These are phyloP conservation scores for Verbascum thapsus DNA, from an alignment of 257 asterid species.

Conservation along the genomic window DNA sequence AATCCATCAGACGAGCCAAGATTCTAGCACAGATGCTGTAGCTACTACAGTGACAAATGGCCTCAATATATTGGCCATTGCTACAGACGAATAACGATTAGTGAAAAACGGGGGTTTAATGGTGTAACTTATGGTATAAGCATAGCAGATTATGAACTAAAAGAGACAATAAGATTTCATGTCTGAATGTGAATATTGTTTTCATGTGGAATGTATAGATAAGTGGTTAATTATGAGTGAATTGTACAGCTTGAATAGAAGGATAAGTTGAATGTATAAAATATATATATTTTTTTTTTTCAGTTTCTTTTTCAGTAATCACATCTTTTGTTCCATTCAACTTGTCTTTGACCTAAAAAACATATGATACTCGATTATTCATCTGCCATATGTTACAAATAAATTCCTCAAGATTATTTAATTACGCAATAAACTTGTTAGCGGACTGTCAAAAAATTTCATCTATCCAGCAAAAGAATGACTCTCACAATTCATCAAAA, in stretches of 20 bases:
- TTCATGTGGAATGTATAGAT: slow-evolving; percentile 46
- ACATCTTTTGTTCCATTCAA: slow-evolving; percentile 15
- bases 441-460: slow-evolving; percentile 10
- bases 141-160: slow-evolving; percentile 36
- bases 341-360: slow-evolving; percentile 3
- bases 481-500: not conserved
- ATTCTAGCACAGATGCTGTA: slow-evolving; percentile 22
- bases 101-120: slow-evolving; percentile 31
- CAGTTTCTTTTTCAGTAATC: no score
- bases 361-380: slow-evolving; percentile 13
- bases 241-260: no score
- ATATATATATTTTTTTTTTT: no score
- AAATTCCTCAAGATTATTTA: slow-evolving; percentile 13
- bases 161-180: slow-evolving; percentile 41
- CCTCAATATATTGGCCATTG: slow-evolving; percentile 33
- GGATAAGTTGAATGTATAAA: no score
- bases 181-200: slow-evolving; percentile 45
- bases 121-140: slow-evolving; percentile 43
- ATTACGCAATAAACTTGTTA: slow-evolving; percentile 20
- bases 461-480: slow-evolving; percentile 24
- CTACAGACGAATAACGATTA: slow-evolving; percentile 30
- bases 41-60: slow-evolving; percentile 22
- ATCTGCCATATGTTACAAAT: slow-evolving; percentile 16
- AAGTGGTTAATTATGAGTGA: slow-evolving; percentile 39
- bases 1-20: slow-evolving; percentile 20